Evolutionary conservation across 129 eudicot genomes (phyloP).

Genomic region (Pseudognaphalium luteoalbum): DNA sequence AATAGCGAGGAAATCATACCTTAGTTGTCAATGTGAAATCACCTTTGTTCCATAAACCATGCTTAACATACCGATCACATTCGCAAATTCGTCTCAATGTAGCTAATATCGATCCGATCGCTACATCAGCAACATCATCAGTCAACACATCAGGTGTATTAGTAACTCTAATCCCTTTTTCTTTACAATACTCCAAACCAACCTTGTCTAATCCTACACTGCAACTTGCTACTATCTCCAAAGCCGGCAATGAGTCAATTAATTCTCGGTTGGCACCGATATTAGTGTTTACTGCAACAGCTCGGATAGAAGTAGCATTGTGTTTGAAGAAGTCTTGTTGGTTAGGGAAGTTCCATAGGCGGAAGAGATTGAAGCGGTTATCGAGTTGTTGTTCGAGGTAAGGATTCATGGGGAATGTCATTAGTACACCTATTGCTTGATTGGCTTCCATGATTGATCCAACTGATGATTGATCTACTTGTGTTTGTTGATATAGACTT

Average conservation of each 20-base stretch:
- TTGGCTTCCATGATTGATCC: constrained; percentile 39
- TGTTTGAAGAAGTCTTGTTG: constrained; percentile 32
- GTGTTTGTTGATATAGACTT: too few relatives aligned
- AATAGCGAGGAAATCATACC: constrained; percentile 23
- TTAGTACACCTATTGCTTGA: constrained; percentile 41
- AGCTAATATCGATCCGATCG: constrained; percentile 43
- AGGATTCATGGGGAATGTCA: constrained; percentile 38
- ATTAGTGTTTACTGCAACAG: constrained; percentile 37
- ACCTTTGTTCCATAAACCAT: constrained; percentile 47
- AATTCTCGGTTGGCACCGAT: constrained; percentile 38
- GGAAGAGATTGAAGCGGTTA: constrained; percentile 49
- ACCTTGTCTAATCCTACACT: constrained; percentile 56
- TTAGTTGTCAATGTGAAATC: constrained; percentile 46
- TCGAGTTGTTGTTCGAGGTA: constrained; percentile 57
- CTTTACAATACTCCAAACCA: constrained; percentile 52
- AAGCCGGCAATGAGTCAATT: constrained; percentile 46
- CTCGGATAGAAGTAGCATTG: constrained; percentile 37
- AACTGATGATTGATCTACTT: not conserved
- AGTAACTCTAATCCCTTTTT: constrained; percentile 56
- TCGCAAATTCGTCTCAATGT: constrained; percentile 45
- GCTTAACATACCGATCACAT: constrained; percentile 47
- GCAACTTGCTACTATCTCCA: constrained; percentile 49
- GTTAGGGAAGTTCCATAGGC: constrained; percentile 40
- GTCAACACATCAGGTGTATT: constrained; percentile 60
- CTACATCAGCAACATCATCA: constrained; percentile 54